phyloP scores from a whole-genome alignment of 202 grass and related monocot species.

The Schoenoplectus triqueter region DNA sequence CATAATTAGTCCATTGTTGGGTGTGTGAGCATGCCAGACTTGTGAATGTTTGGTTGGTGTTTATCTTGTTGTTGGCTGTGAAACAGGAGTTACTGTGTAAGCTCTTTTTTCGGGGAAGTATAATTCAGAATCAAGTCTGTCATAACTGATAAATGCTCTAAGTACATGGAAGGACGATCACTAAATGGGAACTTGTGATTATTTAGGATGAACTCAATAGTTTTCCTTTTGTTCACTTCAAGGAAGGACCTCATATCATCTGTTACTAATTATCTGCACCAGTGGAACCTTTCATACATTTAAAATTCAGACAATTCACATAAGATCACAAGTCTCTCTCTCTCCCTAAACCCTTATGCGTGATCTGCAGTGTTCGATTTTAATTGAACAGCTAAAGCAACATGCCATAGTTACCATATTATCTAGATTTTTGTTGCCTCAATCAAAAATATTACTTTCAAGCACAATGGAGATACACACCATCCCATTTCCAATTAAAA shows the following conservation, averaged over 20 bases:
- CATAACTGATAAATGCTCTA: background rate
- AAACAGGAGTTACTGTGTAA: background rate
- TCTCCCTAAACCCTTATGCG: background rate
- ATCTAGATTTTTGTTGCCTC: background rate
- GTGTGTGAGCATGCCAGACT: background rate
- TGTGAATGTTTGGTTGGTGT: background rate
- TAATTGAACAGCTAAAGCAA: background rate
- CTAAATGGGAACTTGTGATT: background rate
- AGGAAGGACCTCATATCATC: background rate
- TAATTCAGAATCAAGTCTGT: background rate
- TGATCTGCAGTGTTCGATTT: background rate
- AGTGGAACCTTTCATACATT: background rate
- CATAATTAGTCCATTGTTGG: background rate
- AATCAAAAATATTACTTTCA: background rate
- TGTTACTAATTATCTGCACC: background rate
- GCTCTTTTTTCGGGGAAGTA: background rate
- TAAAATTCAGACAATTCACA: background rate
- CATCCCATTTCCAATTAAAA: conserved; percentile 6
- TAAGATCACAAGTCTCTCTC: background rate
- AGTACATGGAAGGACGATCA: background rate
- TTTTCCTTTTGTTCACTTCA: background rate
- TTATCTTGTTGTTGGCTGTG: background rate
- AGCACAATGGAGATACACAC: background rate
- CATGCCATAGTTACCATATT: background rate
- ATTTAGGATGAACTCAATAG: background rate